These are phyloP conservation scores for Rosa rugosa DNA, from an alignment of 306 rosid genomes.

Conservation along the genomic window DNA sequence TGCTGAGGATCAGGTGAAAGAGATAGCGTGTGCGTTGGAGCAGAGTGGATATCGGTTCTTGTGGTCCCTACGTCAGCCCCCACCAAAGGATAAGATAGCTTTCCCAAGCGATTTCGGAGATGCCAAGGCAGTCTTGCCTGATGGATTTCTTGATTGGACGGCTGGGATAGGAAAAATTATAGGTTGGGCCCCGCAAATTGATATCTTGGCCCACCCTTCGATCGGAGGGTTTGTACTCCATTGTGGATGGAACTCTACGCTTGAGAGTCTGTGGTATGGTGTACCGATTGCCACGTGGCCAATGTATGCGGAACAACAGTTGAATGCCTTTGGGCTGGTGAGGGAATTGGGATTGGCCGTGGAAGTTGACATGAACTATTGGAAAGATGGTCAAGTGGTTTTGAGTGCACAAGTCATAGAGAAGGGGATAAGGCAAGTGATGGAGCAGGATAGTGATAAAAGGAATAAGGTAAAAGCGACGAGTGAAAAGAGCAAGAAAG, in stretches of 20 bases:
- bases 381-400: background rate
- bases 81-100: background rate
- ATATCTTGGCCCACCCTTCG: constrained; percentile 11
- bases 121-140: background rate
- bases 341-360: constrained; percentile 29
- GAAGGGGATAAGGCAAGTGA: constrained; percentile 18
- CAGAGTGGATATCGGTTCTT: constrained; percentile 13
- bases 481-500: too few relatives aligned
- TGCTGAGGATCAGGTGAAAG: constrained; percentile 1
- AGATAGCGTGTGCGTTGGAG: constrained; percentile 8
- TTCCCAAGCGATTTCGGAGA: background rate
- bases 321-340: constrained; percentile 34
- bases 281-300: constrained; percentile 40
- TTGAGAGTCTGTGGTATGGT: constrained; percentile 30
- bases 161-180: background rate
- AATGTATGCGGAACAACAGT: constrained; percentile 24
- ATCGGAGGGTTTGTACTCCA: constrained; percentile 32
- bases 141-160: constrained; percentile 24
- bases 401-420: background rate
- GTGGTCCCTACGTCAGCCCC: constrained; percentile 14
- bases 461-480: too few relatives aligned
- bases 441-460: background rate
- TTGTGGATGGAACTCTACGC: constrained; percentile 27
- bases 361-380: background rate
- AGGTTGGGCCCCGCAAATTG: constrained; percentile 30